phyloP scores from a whole-genome alignment of 2,329 filamentous ascomycete genomes.

The Drechslerella dactyloides region DNA sequence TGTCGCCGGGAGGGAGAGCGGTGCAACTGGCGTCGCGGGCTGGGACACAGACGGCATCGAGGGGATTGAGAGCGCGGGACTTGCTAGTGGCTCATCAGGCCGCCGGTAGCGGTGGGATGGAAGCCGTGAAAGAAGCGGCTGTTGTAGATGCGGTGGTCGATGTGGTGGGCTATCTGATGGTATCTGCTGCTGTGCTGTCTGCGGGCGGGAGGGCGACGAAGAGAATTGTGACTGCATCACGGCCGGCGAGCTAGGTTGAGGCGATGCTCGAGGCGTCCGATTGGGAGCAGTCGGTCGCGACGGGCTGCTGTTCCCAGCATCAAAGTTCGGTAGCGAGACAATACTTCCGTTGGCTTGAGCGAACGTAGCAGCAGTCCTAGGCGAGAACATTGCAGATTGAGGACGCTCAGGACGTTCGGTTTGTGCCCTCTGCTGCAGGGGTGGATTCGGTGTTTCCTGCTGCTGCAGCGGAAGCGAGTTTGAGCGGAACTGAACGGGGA shows the following conservation, averaged over 20 bases:
- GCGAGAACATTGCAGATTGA: slow-evolving; percentile 37
- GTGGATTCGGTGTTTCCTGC: slow-evolving; percentile 14
- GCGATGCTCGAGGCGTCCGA: slow-evolving; percentile 9
- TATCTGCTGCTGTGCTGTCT: slow-evolving; percentile 2
- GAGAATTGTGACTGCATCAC: slow-evolving; percentile 17
- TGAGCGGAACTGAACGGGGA: slow-evolving; percentile 39
- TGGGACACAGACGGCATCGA: slow-evolving; percentile 32
- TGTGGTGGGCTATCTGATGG: background rate
- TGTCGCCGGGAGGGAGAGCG: slow-evolving; percentile 14
- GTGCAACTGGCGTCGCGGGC: slow-evolving; percentile 30
- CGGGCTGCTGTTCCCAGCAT: slow-evolving; percentile 12
- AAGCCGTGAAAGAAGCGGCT: slow-evolving; percentile 41
- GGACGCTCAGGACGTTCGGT: slow-evolving; percentile 46
- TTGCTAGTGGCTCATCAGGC: slow-evolving; percentile 1
- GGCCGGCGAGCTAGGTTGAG: slow-evolving; percentile 12
- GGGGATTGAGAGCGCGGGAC: slow-evolving; percentile 39
- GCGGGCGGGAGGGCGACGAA: slow-evolving; percentile 17
- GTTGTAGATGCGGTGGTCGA: slow-evolving; percentile 14
- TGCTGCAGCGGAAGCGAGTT: slow-evolving; percentile 43
- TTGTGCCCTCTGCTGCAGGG: slow-evolving; percentile 31
- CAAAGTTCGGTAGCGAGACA: slow-evolving; percentile 38
- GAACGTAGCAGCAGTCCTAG: slow-evolving; percentile 12
- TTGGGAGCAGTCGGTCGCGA: slow-evolving; percentile 6
- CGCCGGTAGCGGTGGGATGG: slow-evolving; percentile 40
- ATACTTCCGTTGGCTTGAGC: slow-evolving; percentile 29